Evolutionary conservation across 2,329 filamentous ascomycete genomes (phyloP), one percentile per base, ranked within the genome.

Genomic region (Fusarium guadeloupense): DNA sequence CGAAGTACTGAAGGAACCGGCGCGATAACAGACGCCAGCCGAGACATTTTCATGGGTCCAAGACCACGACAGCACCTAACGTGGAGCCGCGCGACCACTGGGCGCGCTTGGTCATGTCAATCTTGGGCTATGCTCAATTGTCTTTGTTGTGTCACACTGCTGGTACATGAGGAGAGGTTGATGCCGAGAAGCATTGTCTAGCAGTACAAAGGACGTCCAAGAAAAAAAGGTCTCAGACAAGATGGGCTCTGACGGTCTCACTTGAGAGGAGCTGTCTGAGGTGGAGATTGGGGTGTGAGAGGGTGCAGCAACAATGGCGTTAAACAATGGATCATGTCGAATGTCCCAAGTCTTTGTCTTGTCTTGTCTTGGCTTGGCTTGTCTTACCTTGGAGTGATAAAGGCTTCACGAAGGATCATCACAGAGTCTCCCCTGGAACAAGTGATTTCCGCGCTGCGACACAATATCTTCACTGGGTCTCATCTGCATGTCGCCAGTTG

Each of bases 391-490:
- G 20, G 25, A 33, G 33, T 33, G 38, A 42, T 35, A 33, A 47
- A 48, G 43, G 28, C 51, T 46, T 35, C 33, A 23, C 45, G 30
- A 33, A 28, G 53, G 31, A 44, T 44, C 30, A 20, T 37, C 42
- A 19, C 34, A 55, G 35, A 63, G 16, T 34, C 49, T 60, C 54
- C 54, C 59, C 43, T 48, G 35, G 20, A 21, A 17, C 17, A 47
- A 34, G 25, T 40, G 38, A 46, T 39, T 44, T 54, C 53, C 39
- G 20, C 40, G 16, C 28, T 30, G 21, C 26, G 37, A 46, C 61
- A 37, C 21, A 44, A 52, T 42, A 58, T 62, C 54, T 65, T 65
- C 56, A 62, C 38, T 43, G 28, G 40, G 60, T 64, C 60, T 62
- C 60, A 57, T 60, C 39, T 53, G 56, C 46, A 62, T 25, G 45